phyloP scores from a whole-genome alignment of 495 filamentous ascomycete genomes.

The Usnea hakonensis region DNA sequence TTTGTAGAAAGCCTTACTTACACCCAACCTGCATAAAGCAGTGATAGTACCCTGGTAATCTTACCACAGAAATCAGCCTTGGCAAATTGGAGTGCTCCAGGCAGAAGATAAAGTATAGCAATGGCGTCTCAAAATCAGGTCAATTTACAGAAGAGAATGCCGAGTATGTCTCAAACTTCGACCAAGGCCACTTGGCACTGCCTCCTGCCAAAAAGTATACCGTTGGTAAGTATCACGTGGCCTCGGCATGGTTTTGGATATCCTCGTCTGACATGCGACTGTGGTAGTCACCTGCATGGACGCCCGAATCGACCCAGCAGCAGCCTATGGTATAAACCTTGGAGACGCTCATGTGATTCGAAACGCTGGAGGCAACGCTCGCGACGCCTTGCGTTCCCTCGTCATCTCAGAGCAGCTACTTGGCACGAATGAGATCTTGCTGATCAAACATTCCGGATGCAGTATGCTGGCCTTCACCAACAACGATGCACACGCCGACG shows the following conservation, averaged over 20 bases:
- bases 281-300: constrained; percentile 72
- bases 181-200: constrained; percentile 56
- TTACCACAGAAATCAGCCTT: too few relatives aligned
- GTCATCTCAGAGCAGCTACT: constrained; percentile 77
- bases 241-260: not conserved
- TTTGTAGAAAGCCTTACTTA: too few relatives aligned
- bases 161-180: constrained; percentile 54
- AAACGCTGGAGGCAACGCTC: constrained; percentile 60
- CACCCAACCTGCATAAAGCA: too few relatives aligned
- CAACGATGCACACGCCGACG: constrained; percentile 47
- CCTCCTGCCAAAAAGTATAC: constrained; percentile 65
- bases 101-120: not conserved
- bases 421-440: constrained; percentile 65
- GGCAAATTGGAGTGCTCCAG: too few relatives aligned
- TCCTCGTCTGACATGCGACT: constrained; percentile 24
- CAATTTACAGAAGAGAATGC: constrained; percentile 52
- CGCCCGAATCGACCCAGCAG: constrained; percentile 64
- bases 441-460: constrained; percentile 74
- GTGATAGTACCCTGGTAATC: too few relatives aligned
- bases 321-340: constrained; percentile 64
- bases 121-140: constrained; percentile 43
- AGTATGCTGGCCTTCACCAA: constrained; percentile 79
- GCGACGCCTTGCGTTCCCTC: constrained; percentile 64
- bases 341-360: constrained; percentile 79
- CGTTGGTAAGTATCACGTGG: constrained; percentile 35